These are phyloP conservation scores for Nepenthes gracilis DNA, from an alignment of 148 eudicot species.

Conservation along the genomic window DNA sequence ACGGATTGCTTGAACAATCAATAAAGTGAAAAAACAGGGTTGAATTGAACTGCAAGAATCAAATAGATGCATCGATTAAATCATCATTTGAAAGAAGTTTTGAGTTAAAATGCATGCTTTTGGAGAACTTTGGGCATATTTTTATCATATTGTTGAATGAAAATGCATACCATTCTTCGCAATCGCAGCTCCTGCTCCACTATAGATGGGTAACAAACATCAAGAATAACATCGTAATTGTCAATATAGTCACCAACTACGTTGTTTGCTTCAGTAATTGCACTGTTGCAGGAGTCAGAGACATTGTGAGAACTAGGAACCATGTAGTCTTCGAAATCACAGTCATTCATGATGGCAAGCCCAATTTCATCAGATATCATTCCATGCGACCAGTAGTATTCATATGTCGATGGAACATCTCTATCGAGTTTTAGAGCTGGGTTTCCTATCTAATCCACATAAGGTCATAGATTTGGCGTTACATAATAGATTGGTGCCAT, in stretches of 20 bases:
- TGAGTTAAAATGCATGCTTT: background rate
- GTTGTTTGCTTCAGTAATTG: conserved; percentile 8
- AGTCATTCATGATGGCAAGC: conserved; percentile 21
- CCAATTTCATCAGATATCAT: conserved; percentile 60
- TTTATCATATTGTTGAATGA: background rate
- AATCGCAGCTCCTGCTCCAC: conserved; percentile 6
- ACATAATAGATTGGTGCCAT: no score
- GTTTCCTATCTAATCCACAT: conserved; percentile 49
- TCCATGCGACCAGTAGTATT: conserved; percentile 72
- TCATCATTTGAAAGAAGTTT: background rate
- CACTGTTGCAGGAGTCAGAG: conserved; percentile 36
- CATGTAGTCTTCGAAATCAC: conserved; percentile 38
- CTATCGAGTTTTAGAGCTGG: conserved; percentile 67
- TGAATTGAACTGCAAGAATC: no score
- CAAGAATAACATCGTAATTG: conserved; percentile 48
- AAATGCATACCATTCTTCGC: conserved; percentile 26
- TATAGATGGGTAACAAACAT: conserved; percentile 31
- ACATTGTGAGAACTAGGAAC: conserved; percentile 27
- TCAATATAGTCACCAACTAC: conserved; percentile 42
- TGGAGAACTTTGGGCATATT: no score
- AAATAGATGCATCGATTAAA: background rate
- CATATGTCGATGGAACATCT: conserved; percentile 51
- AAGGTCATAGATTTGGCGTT: background rate
- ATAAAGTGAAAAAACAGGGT: background rate
- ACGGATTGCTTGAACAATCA: background rate